A percentile compares a stretch with the other conserved stretches of the same genome.
Conservation (phyloP, 2,329 filamentous ascomycete genomes). For the Exophiala xenobiotica region DNA sequence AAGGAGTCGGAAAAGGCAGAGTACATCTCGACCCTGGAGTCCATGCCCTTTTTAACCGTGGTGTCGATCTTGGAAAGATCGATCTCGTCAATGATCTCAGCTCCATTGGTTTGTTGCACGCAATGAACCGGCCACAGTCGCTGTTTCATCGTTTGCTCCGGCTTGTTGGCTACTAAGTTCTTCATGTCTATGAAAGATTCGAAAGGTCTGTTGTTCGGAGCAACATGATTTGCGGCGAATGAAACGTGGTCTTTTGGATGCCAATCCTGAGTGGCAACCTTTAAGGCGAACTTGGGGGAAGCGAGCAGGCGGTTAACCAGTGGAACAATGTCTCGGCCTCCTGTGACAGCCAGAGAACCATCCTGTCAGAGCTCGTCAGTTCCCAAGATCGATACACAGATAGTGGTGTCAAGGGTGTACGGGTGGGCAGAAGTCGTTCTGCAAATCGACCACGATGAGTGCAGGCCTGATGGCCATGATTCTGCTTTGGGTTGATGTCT, state of each 20-base stretch:
- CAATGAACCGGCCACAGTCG: constrained; percentile 90
- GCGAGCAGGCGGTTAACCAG: constrained; percentile 72
- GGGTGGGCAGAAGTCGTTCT: constrained; percentile 92
- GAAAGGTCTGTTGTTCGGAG: constrained; percentile 66
- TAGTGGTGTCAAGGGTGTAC: constrained; percentile 64
- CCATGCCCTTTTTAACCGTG: constrained; percentile 75
- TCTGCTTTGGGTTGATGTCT: no score
- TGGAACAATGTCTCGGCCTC: constrained; percentile 68
- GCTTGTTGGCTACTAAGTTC: constrained; percentile 39
- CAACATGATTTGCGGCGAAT: constrained; percentile 75
- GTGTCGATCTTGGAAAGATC: constrained; percentile 58
- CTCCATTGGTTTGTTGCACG: constrained; percentile 70
- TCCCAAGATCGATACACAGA: constrained; percentile 1
- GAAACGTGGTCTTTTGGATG: constrained; percentile 83
- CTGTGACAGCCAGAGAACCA: constrained; percentile 78
- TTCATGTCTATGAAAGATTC: constrained; percentile 61
- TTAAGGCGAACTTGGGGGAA: constrained; percentile 65
- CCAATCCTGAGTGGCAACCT: constrained; percentile 88
- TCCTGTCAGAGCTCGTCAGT: constrained; percentile 58
- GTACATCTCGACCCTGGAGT: constrained; percentile 83
- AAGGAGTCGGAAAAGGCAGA: constrained; percentile 87
- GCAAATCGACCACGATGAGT: constrained; percentile 79
- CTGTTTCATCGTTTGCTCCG: constrained; percentile 55
- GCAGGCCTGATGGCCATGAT: constrained; percentile 49
- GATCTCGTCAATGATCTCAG: constrained; percentile 71